These are phyloP conservation scores for Nothophytophthora sp. DNA, from an alignment of 352 stramenopile genomes.

Conservation along the genomic window DNA sequence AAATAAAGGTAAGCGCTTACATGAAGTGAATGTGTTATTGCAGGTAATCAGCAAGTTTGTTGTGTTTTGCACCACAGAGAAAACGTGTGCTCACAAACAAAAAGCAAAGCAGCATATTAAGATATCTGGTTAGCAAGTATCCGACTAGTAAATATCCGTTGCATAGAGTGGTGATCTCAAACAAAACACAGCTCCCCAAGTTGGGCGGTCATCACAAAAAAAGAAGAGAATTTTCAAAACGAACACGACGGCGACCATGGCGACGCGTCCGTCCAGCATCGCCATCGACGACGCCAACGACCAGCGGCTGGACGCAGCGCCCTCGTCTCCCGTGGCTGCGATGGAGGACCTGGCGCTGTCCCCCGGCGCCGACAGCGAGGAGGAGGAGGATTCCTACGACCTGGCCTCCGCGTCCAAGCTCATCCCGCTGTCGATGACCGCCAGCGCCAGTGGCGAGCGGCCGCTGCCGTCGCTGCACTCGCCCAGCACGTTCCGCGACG, in stretches of 20 bases:
- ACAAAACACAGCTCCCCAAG: too few species aligned
- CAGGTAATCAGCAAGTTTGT: too few species aligned
- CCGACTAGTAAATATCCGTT: too few species aligned
- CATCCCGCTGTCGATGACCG: constrained; percentile 71
- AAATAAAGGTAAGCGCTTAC: too few species aligned
- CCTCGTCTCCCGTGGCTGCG: constrained; percentile 23
- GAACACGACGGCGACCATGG: constrained; percentile 19
- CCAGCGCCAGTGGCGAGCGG: constrained; percentile 53
- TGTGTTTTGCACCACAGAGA: too few species aligned
- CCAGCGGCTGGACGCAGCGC: constrained; percentile 4
- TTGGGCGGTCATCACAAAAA: too few species aligned
- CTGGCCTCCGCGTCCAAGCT: constrained; percentile 42
- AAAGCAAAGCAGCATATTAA: too few species aligned
- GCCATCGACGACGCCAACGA: constrained; percentile 41
- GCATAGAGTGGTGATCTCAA: too few species aligned
- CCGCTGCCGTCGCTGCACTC: constrained; percentile 64
- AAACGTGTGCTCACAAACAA: too few species aligned
- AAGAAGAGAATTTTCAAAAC: too few species aligned
- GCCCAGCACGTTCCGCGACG: constrained; percentile 62
- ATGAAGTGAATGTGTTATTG: too few species aligned
- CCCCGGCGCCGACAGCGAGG: constrained; percentile 22
- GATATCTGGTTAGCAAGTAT: too few species aligned
- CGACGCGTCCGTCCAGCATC: constrained; percentile 37
- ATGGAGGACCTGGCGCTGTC: constrained; percentile 70
- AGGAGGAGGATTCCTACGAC: constrained; percentile 31